Evolutionary conservation across 441 rosid species (phyloP), one percentile per base, ranked within the genome.

Genomic region (Jatropha multifida): DNA sequence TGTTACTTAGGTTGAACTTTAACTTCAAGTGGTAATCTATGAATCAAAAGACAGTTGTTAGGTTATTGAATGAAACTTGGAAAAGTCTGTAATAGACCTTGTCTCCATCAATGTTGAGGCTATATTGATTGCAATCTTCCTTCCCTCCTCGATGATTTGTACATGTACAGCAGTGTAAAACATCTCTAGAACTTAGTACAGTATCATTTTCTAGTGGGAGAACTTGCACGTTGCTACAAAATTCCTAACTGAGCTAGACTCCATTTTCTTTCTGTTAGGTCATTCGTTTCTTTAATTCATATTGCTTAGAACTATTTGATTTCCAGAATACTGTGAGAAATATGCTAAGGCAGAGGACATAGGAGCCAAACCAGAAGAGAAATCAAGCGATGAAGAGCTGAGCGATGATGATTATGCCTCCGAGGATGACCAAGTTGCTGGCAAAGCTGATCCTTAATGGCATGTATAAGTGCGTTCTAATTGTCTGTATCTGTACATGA

Each of bases 361-460:
- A 18, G 90, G 89, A 6, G 85, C 81, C 18, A 91, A 81, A 48
- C 73, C 76, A 10, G 97, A 91, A 78, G 93, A 88, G 46, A 84
- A 86, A 66, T 93, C 94, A 14, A 90, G 94, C 11, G 99, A 93
- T 32, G 98, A 91, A 74, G 99, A 94, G 82, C 76, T 90, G 81
- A 94, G 94, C 20, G 99, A 89, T 74, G 96, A 91, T 27, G 98
- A 91, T 44, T 88, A 79, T 68, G 90, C 72, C 26, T 90, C 97
- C 1, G 89, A 89, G 62, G 94, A 92, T 17, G 96, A 91, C 0
- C 88, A 87, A 74, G 78, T 91, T 38, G 96, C 89, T 4, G 96
- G 97, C 77, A 84, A 91, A 85, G 88, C 88, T 37, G 95, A 91
- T 86, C 97, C 89, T 63, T 88, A 81, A 78, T 82, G 6, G 60